phyloP scores from a whole-genome alignment of 306 rosid genomes.

The Acacia confusa region DNA sequence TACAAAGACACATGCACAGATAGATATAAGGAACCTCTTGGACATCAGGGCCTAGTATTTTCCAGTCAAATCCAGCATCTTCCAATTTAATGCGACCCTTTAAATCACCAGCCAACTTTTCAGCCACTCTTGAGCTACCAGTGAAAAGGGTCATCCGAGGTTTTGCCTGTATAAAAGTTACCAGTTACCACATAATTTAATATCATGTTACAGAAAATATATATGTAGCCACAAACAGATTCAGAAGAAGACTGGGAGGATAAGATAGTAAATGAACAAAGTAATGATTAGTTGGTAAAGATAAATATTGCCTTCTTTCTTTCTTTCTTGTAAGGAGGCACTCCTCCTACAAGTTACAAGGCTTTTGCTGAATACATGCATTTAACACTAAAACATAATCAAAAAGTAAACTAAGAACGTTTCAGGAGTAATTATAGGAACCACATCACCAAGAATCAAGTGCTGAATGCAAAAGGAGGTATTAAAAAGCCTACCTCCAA shows the following conservation, averaged over 20 bases:
- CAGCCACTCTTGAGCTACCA: slow-evolving; percentile 99
- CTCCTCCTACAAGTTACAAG: neutral
- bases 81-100: slow-evolving; percentile 90
- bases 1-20: neutral
- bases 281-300: neutral
- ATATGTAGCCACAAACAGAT: slow-evolving; percentile 8
- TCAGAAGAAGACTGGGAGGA: neutral
- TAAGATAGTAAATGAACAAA: neutral
- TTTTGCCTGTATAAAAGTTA: slow-evolving; percentile 59
- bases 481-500: slow-evolving; percentile 61
- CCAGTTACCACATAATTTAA: slow-evolving; percentile 25
- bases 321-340: neutral
- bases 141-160: slow-evolving; percentile 96
- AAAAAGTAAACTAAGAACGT: neutral
- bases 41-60: slow-evolving; percentile 93
- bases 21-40: slow-evolving; percentile 62
- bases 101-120: slow-evolving; percentile 76
- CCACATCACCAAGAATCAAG: neutral
- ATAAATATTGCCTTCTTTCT: neutral
- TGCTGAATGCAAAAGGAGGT: neutral
- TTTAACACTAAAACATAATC: slow-evolving; percentile 2
- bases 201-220: neutral
- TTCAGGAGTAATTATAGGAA: slow-evolving; percentile 17
- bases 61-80: slow-evolving; percentile 99
- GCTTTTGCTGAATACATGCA: slow-evolving; percentile 8